Base-by-base conservation (phyloP, 208 protist genomes). In the Crithidia acanthocephali region DNA sequence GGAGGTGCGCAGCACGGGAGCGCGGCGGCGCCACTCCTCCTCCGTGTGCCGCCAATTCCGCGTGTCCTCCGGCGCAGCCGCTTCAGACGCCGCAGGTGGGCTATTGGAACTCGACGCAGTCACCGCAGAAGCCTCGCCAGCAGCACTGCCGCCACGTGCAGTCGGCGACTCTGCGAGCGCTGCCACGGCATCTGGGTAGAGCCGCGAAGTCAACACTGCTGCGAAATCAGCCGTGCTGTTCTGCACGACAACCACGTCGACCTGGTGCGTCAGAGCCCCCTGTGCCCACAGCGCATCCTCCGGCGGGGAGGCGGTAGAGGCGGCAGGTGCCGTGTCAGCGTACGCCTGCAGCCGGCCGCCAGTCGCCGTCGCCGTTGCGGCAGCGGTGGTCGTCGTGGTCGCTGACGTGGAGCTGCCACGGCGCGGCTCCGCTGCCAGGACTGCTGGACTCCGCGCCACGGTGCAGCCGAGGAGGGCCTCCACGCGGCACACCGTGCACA, bases 21-120 rank as follows among this genome's bases (percentile, higher is more conserved):
- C 32, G 18, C 67, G 67, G 22, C 57, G 67, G 15, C 67, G 67
- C 67, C 67, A 72, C 45, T 42, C 47, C 37, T 10, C 13, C 67
- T 63, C 67, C 16, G 45, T 32, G 33, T 57, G 56, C 0, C 67
- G 67, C 67, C 67, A 72, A 56, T 72, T 72, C 11, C 25, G 56
- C 42, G 56, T 20, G 25, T 72, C 33, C 15, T 68, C 62, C 25
- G 20, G 27, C 32, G 55, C 47, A 27, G 44, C 40, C 47, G 61
- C 25, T 13, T 2, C 25, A 23, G 40, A 22, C 27, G 30, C 5
- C 10, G 0, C 4, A 18, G 18, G 59, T 25, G 11, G 28, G 42
- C 40, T 50, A 2, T 0, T 20, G 22, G 40, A 11, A 50, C 11
- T 4, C 9, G 37, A 27, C 28, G n/a, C 23, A 13, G 23, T 33